These are phyloP conservation scores for Fusarium falciforme DNA, from an alignment of 2,329 filamentous ascomycete species.

Conservation along the genomic window DNA sequence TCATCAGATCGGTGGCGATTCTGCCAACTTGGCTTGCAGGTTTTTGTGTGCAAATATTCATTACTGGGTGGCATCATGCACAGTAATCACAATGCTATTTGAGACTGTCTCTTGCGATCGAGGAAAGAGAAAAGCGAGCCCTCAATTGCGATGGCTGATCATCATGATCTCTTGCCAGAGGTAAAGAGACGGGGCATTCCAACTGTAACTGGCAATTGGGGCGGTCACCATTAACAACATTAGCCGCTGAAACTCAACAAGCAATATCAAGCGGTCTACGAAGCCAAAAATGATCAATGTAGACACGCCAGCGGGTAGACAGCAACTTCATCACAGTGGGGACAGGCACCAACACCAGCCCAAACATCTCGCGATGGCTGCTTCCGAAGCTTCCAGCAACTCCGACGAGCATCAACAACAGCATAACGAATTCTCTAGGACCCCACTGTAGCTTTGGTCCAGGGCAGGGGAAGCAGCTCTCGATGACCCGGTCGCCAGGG, in stretches of 20 bases:
- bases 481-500: background rate
- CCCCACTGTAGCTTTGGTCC: background rate
- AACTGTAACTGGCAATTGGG: background rate
- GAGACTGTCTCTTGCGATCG: background rate
- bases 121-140: conserved; percentile 19
- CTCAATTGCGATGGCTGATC: conserved; percentile 4
- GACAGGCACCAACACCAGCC: conserved; percentile 11
- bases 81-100: conserved; percentile 2
- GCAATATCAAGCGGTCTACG: background rate
- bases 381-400: background rate
- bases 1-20: conserved; percentile 20
- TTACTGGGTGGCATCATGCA: background rate
- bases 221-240: background rate
- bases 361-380: conserved; percentile 11
- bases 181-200: background rate
- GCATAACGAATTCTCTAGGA: background rate
- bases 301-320: background rate
- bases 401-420: background rate
- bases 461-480: background rate
- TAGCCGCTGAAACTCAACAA: background rate
- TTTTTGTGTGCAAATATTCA: conserved; percentile 16
- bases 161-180: conserved; percentile 13
- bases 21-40: conserved; percentile 21
- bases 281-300: background rate
- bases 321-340: background rate